phyloP scores from a whole-genome alignment of 192 early-diverging fungal species.

The Podila horticola region DNA sequence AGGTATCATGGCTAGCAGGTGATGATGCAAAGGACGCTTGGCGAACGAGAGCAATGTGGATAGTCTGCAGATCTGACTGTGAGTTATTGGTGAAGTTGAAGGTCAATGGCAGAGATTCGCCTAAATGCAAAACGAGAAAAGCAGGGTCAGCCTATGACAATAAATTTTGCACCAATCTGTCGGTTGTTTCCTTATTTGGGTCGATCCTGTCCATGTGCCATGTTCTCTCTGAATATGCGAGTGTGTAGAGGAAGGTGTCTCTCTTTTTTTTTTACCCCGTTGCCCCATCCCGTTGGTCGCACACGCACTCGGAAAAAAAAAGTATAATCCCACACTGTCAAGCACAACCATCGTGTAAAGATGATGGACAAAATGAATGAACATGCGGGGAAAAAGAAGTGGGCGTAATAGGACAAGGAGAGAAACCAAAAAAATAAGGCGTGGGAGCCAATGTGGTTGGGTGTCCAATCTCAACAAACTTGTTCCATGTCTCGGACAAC shows the following conservation, averaged over 20 bases:
- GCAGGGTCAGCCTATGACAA: background rate
- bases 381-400: background rate
- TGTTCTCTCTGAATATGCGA: background rate
- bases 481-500: background rate
- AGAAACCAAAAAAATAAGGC: background rate
- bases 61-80: slow-evolving; percentile 11
- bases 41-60: slow-evolving; percentile 29
- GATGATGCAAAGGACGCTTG: slow-evolving; percentile 8
- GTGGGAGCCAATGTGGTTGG: background rate
- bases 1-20: background rate
- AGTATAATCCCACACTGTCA: too few species aligned
- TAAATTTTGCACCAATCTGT: background rate
- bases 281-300: background rate
- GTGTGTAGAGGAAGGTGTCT: background rate
- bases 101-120: slow-evolving; percentile 21
- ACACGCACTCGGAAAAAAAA: too few species aligned
- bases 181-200: background rate
- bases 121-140: background rate
- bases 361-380: too few species aligned
- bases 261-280: background rate
- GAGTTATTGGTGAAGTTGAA: slow-evolving; percentile 27
- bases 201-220: background rate
- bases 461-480: background rate
- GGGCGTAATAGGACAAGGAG: background rate
- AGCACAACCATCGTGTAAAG: too few species aligned